Evolutionary conservation across 2,329 filamentous ascomycete genomes (phyloP), one percentile per base, ranked within the genome.

Genomic region (Alternaria conjuncta): DNA sequence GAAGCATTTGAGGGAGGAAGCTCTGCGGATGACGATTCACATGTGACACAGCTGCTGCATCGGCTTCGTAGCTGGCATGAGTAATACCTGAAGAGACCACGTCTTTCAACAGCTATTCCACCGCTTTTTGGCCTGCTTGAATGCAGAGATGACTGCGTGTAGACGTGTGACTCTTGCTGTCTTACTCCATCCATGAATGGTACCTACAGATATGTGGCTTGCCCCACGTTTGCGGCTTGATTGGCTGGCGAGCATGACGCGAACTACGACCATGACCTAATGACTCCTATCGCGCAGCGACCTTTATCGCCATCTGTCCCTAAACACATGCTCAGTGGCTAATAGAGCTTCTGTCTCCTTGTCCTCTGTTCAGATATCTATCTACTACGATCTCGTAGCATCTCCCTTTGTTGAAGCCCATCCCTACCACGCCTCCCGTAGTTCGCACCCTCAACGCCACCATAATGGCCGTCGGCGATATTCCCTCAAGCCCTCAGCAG

Each of bases 401-500:
- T 50, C 28, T 21, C 30, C 50, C 41, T 12, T n/a, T 28, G 32
- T 21, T 25, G 23, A 12, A 20, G 54, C 25, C 47, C 46, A 18
- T 30, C 46, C 23, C 20, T 25, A 30, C 47, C 18, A 41, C n/a
- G 23, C 18, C 32, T 55, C 15, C 44, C n/a, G 25, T 44, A 32
- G 41, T 46, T 45, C 30, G 18, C 46, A 64, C 57, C 50, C 30
- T 49, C 50, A 44, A 56, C 65, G 54, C 55, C 67, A 67, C 71
- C 66, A 75, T 64, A 65, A 79, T 79, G 77, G 77, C 78, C 45
- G 77, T 79, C 63, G 71, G 67, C 44, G 71, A 72, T 68, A 69
- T 66, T 61, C 75, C 61, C 56, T 69, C 58, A 26, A 65, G 57
- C 54, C 62, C 72, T 44, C 68, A 66, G 55, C 74, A 71, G 44